Conservation (phyloP, 208 protist genomes). For the Phytomonas serpens region DNA sequence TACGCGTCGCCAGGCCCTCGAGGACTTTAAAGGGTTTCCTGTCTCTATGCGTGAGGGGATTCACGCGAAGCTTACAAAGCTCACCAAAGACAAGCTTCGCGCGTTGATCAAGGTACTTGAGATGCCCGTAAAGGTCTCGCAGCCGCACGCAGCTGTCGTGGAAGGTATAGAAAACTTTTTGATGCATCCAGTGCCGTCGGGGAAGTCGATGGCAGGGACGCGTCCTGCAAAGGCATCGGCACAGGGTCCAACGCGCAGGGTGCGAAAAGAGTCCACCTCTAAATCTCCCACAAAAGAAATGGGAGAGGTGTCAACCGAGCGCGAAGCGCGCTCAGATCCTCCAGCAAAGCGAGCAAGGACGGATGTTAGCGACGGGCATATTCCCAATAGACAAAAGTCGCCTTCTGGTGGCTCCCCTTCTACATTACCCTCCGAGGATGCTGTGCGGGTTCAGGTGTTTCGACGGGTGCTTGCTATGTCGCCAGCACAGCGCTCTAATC, state of each 20-base stretch:
- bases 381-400: conserved; percentile 5
- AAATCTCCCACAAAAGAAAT: background rate
- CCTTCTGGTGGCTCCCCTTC: background rate
- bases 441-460: conserved; percentile 59
- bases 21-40: conserved; percentile 55
- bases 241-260: background rate
- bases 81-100: conserved; percentile 56
- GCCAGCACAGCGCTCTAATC: conserved; percentile 27
- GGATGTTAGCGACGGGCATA: background rate
- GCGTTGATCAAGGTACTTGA: conserved; percentile 37
- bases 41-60: conserved; percentile 28
- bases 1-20: conserved; percentile 38
- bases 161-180: conserved; percentile 43
- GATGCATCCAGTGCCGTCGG: conserved; percentile 29
- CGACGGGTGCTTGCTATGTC: conserved; percentile 47
- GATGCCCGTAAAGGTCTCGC: conserved; percentile 33
- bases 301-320: background rate
- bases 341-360: conserved; percentile 16
- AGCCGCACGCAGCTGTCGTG: conserved; percentile 21
- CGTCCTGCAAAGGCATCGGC: background rate
- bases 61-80: conserved; percentile 18
- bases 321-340: background rate
- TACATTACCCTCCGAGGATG: conserved; percentile 30
- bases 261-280: background rate
- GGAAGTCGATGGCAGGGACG: background rate